Percentiles rank a stretch among this genome's conserved stretches.
phyloP scores from a whole-genome alignment of 805 yeast species.

The Monosporozyma servazzii region DNA sequence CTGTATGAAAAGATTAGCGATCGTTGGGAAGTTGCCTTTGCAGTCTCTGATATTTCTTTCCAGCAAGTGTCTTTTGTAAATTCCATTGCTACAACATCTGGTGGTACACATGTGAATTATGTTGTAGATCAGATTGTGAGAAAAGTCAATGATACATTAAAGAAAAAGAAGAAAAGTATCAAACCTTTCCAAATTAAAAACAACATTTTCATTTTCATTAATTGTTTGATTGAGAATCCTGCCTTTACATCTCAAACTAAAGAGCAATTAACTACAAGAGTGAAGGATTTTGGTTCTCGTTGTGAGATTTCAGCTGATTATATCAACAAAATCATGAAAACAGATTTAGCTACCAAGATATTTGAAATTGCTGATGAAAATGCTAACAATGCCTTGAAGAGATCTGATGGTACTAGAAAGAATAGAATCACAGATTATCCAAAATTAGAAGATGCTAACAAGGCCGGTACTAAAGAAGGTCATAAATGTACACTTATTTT shows the following conservation, averaged over 20 bases:
- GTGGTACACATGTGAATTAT: conserved; percentile 91
- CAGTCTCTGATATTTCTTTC: conserved; percentile 81
- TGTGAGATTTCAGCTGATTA: conserved; percentile 71
- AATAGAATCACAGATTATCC: conserved; percentile 80
- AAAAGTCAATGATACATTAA: conserved; percentile 64
- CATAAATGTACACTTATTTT: conserved; percentile 83
- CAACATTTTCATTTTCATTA: conserved; percentile 82
- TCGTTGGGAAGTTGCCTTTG: conserved; percentile 95
- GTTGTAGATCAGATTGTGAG: conserved; percentile 75
- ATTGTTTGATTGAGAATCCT: conserved; percentile 91
- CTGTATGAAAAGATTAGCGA: conserved; percentile 75
- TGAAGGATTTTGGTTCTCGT: conserved; percentile 80
- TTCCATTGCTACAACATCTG: conserved; percentile 93
- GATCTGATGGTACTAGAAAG: conserved; percentile 80
- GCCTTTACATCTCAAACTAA: conserved; percentile 97
- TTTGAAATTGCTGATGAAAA: conserved; percentile 78
- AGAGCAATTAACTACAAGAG: conserved; percentile 86
- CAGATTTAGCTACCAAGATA: conserved; percentile 62
- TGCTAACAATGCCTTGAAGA: conserved; percentile 78
- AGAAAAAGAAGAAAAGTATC: conserved; percentile 64
- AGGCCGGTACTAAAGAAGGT: conserved; percentile 91
- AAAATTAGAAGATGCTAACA: conserved; percentile 90
- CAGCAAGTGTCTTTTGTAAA: conserved; percentile 95
- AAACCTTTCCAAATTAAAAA: conserved; percentile 84
- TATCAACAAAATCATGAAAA: conserved; percentile 59